These are phyloP conservation scores for Arthrocladium fulminans DNA, from an alignment of 2,329 filamentous ascomycete genomes.

Conservation along the genomic window DNA sequence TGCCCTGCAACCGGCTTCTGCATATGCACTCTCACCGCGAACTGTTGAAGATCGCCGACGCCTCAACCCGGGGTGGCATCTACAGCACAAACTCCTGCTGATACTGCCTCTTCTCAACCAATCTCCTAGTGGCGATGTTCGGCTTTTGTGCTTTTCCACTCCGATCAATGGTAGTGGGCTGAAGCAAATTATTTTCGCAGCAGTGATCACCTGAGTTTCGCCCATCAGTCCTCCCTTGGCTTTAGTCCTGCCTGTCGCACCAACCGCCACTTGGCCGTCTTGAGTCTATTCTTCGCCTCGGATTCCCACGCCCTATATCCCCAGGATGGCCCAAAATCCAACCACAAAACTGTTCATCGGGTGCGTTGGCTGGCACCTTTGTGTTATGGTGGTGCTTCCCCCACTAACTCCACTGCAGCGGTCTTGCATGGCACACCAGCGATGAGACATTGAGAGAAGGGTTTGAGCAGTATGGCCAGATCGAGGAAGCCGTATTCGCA, in stretches of 20 bases:
- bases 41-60: background rate
- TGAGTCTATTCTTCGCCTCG: background rate
- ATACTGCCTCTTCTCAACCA: background rate
- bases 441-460: conserved; percentile 77
- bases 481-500: conserved; percentile 89
- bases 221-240: background rate
- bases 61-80: background rate
- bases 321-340: conserved; percentile 2
- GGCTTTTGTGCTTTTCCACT: background rate
- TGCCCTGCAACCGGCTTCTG: background rate
- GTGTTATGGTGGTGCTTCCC: conserved; percentile 11
- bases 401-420: conserved; percentile 45
- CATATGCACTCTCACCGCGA: background rate
- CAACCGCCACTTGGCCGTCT: background rate
- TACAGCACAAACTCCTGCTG: background rate
- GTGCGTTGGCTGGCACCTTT: conserved; percentile 11
- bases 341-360: conserved; percentile 25
- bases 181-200: background rate
- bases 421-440: conserved; percentile 97
- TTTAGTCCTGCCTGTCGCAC: background rate
- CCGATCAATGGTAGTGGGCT: background rate
- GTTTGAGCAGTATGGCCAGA: conserved; percentile 81
- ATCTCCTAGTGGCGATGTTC: background rate
- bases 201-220: background rate
- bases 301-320: background rate